These are phyloP conservation scores for Pichia kudriavzevii DNA, from an alignment of 1,139 yeast genomes.

Conservation along the genomic window DNA sequence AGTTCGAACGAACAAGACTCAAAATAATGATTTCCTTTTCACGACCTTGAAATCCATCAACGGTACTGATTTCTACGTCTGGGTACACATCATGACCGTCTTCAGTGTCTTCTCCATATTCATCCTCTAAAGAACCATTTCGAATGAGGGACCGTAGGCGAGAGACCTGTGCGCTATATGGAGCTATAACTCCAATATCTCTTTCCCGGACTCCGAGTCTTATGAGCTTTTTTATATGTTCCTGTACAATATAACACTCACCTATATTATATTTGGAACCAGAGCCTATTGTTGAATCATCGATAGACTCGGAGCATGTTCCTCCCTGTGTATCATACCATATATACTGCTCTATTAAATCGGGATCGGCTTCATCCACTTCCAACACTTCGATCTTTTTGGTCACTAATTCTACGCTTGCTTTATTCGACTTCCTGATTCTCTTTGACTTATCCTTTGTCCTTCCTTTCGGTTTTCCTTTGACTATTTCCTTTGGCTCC, in stretches of 20 bases:
- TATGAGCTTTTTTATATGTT: slow-evolving; percentile 48
- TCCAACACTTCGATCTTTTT: background rate
- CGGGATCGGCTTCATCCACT: slow-evolving; percentile 4
- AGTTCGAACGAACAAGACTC: slow-evolving; percentile 78
- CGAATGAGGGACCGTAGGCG: slow-evolving; percentile 42
- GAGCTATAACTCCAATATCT: slow-evolving; percentile 77
- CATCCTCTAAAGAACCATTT: slow-evolving; percentile 32
- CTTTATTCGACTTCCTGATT: slow-evolving; percentile 9
- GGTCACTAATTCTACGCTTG: background rate
- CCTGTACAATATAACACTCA: slow-evolving; percentile 55
- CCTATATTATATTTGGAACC: slow-evolving; percentile 63
- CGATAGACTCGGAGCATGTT: slow-evolving; percentile 55
- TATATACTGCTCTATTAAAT: slow-evolving; percentile 25
- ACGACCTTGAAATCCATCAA: slow-evolving; percentile 92
- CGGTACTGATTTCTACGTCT: slow-evolving; percentile 71
- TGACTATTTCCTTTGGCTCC: background rate
- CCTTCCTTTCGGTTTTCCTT: slow-evolving; percentile 4
- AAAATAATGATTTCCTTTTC: slow-evolving; percentile 88
- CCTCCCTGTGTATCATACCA: slow-evolving; percentile 98
- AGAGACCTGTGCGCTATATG: slow-evolving; percentile 82
- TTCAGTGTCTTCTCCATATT: slow-evolving; percentile 8
- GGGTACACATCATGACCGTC: slow-evolving; percentile 29
- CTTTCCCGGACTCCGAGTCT: slow-evolving; percentile 39
- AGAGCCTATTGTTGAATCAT: slow-evolving; percentile 26
- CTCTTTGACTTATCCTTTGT: slow-evolving; percentile 10